Base-by-base conservation (phyloP, 2,329 filamentous ascomycete species). In the Emericellopsis cladophorae region DNA sequence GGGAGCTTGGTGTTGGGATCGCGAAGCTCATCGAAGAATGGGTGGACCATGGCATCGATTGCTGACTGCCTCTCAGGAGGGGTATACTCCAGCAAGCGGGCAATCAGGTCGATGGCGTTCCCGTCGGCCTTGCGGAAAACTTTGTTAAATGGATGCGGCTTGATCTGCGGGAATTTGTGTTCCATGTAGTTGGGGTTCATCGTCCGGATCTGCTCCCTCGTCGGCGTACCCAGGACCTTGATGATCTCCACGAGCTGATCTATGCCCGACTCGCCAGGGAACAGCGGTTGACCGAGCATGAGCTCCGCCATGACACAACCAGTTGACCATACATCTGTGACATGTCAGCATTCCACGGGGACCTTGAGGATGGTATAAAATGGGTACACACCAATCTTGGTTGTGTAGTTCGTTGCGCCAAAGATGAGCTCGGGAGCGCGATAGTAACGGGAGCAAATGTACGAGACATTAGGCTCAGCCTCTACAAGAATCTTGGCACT, bases 111-210 rank as follows among this genome's bases (percentile, higher is more conserved):
- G 55, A 98, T 93, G 32, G 92, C 90, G 55, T 87, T 89, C 26
- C 79, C 74, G 51, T 95, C 87, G 42, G 92, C 92, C 75, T 93
- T 95, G 52, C 92, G 82, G 76, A 98, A 96, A 42, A 98, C 92
- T 76, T 96, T 96, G 68, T 84, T 93, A 73, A 98, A 98, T 23
- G 92, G 92, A 58, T 98, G 92, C 44, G 92, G 92, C 72, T 98
- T 98, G 70, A 98, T 98, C 65, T 98, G 92, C 37, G 92, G 92
- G 66, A 98, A 98, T 70, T 96, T 96, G 70, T 98, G 92, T 68
- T 98, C 92, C 92, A 98, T 98, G 66, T 98, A 98, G 66, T 98
- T 98, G 44, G 92, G 92, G 65, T 98, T 98, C 92, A 98, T 98
- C 49, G 92, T 98, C 52, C 92, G 85, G 56, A 98, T 98, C 65